Evolutionary conservation across 2,329 filamentous ascomycete species (phyloP), one percentile per base, ranked within the genome.

Genomic region (Ascochyta clinopodiicola): DNA sequence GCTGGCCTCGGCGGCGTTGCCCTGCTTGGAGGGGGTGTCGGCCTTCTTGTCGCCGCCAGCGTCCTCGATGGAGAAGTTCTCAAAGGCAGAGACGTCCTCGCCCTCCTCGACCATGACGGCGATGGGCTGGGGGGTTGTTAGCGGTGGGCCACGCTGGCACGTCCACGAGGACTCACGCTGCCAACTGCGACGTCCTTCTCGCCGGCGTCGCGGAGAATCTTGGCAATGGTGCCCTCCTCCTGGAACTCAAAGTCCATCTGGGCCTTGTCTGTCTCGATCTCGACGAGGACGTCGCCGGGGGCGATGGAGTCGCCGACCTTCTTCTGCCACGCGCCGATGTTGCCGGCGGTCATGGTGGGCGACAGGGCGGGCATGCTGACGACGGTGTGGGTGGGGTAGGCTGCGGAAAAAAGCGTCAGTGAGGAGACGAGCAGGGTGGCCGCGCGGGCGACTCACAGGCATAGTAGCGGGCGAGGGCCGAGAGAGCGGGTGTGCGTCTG

Each of bases 221-320:
- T 96, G 72, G 95, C 94, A 67, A 99, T 84, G 58, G 96, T 86
- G 82, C 94, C 95, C 77, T 98, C 95, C 74, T 99, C 95, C 80
- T 99, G 95, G 81, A 96, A 98, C 80, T 99, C 95, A 77, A 99
- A 98, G 83, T 99, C 95, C 95, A 99, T 99, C 83, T 98, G 95
- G 63, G 95, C 95, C 86, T 99, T 99, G 81, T 99, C 95, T 70
- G 95, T 99, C 86, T 99, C 95, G 72, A 98, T 96, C 84, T 96
- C 93, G 67, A 96, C 93, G 68, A 99, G 82, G 42, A 99, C 95
- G 77, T 99, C 95, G 76, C 95, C 95, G 47, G 96, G 93, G 55
- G 86, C 82, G 77, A 99, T 88, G 61, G 82, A 74, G 78, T 99
- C 95, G 75, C 95, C 95, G 66, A 88, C 84, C 83, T 97, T 96